Conservation (phyloP, 2,329 filamentous ascomycete species). For the Stachybotrys elegans region DNA sequence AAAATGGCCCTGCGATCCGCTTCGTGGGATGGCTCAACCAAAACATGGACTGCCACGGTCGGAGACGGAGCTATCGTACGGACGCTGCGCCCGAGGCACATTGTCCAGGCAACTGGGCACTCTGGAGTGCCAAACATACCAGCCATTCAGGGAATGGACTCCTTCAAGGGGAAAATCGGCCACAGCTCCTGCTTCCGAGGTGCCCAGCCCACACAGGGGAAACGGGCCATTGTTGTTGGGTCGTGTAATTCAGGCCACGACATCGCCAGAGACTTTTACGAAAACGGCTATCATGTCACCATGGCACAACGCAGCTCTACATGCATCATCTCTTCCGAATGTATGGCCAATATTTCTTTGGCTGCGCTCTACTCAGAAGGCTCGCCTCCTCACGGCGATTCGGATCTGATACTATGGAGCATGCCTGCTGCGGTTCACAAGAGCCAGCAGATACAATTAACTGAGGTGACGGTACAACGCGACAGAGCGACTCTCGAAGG, state of each 20-base stretch:
- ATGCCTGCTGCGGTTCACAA: constrained; percentile 57
- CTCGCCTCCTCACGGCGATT: constrained; percentile 58
- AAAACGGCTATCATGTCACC: constrained; percentile 62
- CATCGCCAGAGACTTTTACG: constrained; percentile 62
- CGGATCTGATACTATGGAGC: constrained; percentile 56
- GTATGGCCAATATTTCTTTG: constrained; percentile 47
- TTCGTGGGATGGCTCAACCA: constrained; percentile 43
- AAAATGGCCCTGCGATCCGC: constrained; percentile 40
- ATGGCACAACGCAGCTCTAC: constrained; percentile 66
- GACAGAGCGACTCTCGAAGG: constrained; percentile 36
- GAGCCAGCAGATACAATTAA: constrained; percentile 44
- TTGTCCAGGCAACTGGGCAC: constrained; percentile 65
- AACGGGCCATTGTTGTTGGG: constrained; percentile 61
- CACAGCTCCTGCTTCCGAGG: constrained; percentile 59
- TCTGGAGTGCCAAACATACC: constrained; percentile 62
- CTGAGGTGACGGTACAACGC: constrained; percentile 21
- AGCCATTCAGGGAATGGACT: constrained; percentile 47
- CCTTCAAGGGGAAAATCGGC: constrained; percentile 55
- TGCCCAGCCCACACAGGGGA: constrained; percentile 42
- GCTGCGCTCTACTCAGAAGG: constrained; percentile 45
- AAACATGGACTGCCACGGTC: constrained; percentile 52
- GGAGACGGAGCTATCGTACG: constrained; percentile 42
- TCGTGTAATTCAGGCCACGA: constrained; percentile 66
- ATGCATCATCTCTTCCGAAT: constrained; percentile 53
- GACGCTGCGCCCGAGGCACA: constrained; percentile 54